Base-by-base conservation (phyloP, 176 grass and related monocot species). In the Bolboschoenus planiculmis region DNA sequence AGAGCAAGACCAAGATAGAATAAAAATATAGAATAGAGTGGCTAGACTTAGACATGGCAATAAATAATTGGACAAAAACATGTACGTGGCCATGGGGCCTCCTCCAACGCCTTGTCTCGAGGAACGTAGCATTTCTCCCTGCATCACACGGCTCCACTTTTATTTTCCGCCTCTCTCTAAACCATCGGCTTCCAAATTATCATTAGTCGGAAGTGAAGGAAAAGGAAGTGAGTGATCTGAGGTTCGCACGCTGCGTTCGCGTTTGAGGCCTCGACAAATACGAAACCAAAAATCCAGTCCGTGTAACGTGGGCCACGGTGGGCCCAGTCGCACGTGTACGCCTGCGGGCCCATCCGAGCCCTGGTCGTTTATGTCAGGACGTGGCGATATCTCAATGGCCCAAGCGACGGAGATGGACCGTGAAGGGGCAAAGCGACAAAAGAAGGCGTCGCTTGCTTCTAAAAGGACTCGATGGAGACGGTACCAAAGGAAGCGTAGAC, bases 381-480 rank as follows among this genome's bases (percentile, higher is more conserved):
- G 56, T 85, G 74, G 23, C 83, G 39, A 62, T 59, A 31, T 78
- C 48, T 24, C 10, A 63, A 24, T 30, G 51, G 46, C 35, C 33
- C 34, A 47, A 35, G 39, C 35, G 13, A 35, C 33, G 18, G 16
- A n/a, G 24, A 1, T 27, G 34, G 39, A 43, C 29, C 67, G 39
- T 14, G 5, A 4, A 63, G n/a, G 83, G 70, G 84, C 43, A 80
- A 65, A 66, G 66, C 75, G 84, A 85, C 84, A 80, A 85, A 85
- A 30, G 0, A 37, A 58, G 67, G 21, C 30, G 10, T 56, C 43
- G 65, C 64, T 65, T 40, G 34, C 51, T 10, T 24, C 24, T 76
- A 50, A 76, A 76, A 43, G 40, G 14, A 76, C 13, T 50, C 14
- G 72, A 50, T 51, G 5, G 31, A 50, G 72, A 48, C 44, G 14